phyloP scores from a whole-genome alignment of 2,329 filamentous ascomycete genomes.

The Colletotrichum tanaceti region DNA sequence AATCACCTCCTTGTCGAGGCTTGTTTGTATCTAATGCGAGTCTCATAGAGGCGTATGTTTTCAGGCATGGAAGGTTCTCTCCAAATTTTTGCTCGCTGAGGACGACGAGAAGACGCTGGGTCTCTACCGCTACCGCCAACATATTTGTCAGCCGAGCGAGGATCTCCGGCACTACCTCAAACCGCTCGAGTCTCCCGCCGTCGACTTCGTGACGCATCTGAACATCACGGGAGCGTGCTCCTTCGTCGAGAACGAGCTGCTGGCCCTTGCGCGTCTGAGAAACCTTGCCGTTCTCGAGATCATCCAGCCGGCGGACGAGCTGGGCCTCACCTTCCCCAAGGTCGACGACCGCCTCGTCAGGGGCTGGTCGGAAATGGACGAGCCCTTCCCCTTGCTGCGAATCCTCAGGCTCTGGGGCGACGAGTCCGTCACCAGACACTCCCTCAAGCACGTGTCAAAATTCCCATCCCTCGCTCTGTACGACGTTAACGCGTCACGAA shows the following conservation, averaged over 20 bases:
- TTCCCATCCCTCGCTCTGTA: constrained; percentile 61
- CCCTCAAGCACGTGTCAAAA: constrained; percentile 54
- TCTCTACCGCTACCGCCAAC: constrained; percentile 54
- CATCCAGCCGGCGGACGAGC: constrained; percentile 52
- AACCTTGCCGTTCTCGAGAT: constrained; percentile 63
- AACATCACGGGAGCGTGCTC: constrained; percentile 52
- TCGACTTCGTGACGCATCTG: constrained; percentile 56
- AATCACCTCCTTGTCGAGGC: neutral
- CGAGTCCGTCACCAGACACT: constrained; percentile 52
- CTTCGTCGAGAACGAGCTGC: constrained; percentile 54
- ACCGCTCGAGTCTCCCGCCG: constrained; percentile 51
- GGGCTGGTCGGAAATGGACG: constrained; percentile 56
- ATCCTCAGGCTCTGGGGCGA: constrained; percentile 60
- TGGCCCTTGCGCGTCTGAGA: constrained; percentile 54
- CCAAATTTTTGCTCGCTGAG: constrained; percentile 48
- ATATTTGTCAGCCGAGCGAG: constrained; percentile 52
- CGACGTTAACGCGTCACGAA: constrained; percentile 53
- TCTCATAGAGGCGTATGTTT: constrained; percentile 50
- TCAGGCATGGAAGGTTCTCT: constrained; percentile 56
- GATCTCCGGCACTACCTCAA: constrained; percentile 51
- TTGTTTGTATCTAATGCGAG: constrained; percentile 12
- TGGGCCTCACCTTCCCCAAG: constrained; percentile 48
- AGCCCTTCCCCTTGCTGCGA: constrained; percentile 60
- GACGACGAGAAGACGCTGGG: constrained; percentile 51
- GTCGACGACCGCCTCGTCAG: constrained; percentile 60